phyloP scores from a whole-genome alignment of 129 eudicot genomes.

The Ambrosia trifida region DNA sequence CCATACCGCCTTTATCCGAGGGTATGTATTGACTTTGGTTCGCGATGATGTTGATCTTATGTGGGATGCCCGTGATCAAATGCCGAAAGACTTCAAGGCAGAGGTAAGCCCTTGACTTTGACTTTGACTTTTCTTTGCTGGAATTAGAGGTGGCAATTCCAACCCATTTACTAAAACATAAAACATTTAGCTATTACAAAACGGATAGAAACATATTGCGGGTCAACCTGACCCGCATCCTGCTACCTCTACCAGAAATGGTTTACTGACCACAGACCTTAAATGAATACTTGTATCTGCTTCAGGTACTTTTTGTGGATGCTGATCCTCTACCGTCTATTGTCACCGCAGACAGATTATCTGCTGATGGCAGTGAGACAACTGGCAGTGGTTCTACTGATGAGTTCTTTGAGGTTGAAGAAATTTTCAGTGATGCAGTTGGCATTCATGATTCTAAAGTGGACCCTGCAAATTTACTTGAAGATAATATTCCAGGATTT shows the following conservation, averaged over 20 bases:
- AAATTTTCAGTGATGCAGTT: conserved; percentile 56
- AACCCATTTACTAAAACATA: not conserved
- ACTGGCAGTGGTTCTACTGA: conserved; percentile 59
- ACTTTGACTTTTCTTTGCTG: not conserved
- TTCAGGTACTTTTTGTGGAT: conserved; percentile 93
- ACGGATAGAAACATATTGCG: not conserved
- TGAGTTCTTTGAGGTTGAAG: conserved; percentile 96
- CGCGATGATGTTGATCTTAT: conserved; percentile 81
- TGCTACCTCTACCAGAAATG: not conserved
- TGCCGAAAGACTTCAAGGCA: conserved; percentile 80
- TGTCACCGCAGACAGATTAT: conserved; percentile 49
- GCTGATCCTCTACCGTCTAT: conserved; percentile 69
- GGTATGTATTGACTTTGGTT: conserved; percentile 62
- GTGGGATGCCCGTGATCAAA: conserved; percentile 77
- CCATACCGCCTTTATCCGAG: conserved; percentile 79
- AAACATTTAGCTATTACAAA: not conserved
- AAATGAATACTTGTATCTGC: conserved; percentile 45
- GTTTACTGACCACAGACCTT: conserved; percentile 23
- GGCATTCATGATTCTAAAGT: conserved; percentile 56
- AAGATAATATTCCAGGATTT: conserved; percentile 29
- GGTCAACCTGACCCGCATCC: not conserved
- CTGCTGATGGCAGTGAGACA: conserved; percentile 58
- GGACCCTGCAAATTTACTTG: conserved; percentile 38
- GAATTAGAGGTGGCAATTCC: not conserved
- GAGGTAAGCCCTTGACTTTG: conserved; percentile 57